Base-by-base conservation (phyloP, 306 rosid species). In the Sicyos edulis region DNA sequence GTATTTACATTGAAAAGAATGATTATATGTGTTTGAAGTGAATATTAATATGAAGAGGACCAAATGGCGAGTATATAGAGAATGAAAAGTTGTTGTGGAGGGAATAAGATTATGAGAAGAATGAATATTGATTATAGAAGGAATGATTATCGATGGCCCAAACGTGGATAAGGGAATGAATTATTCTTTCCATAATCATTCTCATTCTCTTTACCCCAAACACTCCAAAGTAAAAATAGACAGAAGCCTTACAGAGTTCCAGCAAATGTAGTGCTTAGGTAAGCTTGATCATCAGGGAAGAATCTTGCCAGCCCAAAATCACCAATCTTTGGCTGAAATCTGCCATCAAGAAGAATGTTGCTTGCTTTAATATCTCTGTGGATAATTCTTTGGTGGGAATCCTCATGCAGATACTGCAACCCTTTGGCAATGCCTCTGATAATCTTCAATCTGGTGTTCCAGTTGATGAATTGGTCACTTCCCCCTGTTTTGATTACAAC, bases 201-300 rank as follows among this genome's bases (percentile, higher is more conserved):
- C n/a, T n/a, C n/a, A 26, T 34, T 34, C 40, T 34, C 40, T 5
- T 34, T 34, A 34, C 3, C 40, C 40, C 40, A 4, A 34, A 34
- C 40, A 34, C 40, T 4, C 40, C 5, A 0, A 34, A 34, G 40
- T 52, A 37, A 74, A 45, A 20, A 16, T 75, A 12, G 53, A 72
- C 26, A 73, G 64, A 66, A 42, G 54, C 77, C 96, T 90, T 79
- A 88, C 96, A 92, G 79, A 61, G 96, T 90, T 82, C 98, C 98
- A 12, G 98, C 96, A 62, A 88, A 92, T 54, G 84, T 73, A 50
- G 98, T 88, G 75, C 98, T 92, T 55, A 92, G 88, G 79, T 87
- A 90, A 75, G 89, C 88, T 88, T 92, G 93, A 62, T 88, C 96
- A 73, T 92, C 98, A 20, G 96, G 98, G 78, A 92, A 88, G 88